phyloP scores from a whole-genome alignment of 164 flowering plant species.

The Nymphaea thermarum region DNA sequence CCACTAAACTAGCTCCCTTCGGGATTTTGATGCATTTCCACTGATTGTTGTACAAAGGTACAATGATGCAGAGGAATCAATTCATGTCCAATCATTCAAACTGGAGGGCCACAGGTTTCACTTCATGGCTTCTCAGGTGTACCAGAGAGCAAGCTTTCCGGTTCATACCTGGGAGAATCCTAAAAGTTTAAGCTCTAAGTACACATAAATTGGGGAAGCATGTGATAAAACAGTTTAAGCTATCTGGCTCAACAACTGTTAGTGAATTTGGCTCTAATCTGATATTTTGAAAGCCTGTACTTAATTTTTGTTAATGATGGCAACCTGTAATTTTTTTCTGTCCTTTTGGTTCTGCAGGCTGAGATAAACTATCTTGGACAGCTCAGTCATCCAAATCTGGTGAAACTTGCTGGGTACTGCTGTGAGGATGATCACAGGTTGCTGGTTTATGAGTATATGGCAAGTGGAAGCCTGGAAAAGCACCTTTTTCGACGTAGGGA shows the following conservation, averaged over 20 bases:
- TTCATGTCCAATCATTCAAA: not conserved
- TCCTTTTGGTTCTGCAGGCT: constrained; percentile 39
- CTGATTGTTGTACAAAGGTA: no score
- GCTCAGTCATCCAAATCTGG: constrained; percentile 78
- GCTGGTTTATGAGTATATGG: constrained; percentile 89
- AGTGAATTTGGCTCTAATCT: not conserved
- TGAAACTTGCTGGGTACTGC: constrained; percentile 88
- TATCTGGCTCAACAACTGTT: not conserved
- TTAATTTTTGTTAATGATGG: no score
- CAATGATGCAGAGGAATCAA: no score
- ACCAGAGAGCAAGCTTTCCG: no score
- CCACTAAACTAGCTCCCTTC: not conserved
- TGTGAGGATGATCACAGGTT: constrained; percentile 87
- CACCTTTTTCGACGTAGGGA: constrained; percentile 82
- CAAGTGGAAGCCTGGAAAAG: constrained; percentile 78
- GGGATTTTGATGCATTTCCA: not conserved
- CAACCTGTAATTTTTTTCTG: no score
- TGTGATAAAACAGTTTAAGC: not conserved
- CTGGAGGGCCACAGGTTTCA: not conserved
- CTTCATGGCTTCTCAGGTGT: no score
- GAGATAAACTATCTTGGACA: constrained; percentile 89
- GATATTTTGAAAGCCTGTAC: not conserved
- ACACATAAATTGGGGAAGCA: no score
- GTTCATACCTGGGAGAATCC: no score
- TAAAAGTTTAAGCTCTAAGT: no score